Base-by-base conservation (phyloP, 768 basidiomycete genomes). In the Serpula lacrymans region DNA sequence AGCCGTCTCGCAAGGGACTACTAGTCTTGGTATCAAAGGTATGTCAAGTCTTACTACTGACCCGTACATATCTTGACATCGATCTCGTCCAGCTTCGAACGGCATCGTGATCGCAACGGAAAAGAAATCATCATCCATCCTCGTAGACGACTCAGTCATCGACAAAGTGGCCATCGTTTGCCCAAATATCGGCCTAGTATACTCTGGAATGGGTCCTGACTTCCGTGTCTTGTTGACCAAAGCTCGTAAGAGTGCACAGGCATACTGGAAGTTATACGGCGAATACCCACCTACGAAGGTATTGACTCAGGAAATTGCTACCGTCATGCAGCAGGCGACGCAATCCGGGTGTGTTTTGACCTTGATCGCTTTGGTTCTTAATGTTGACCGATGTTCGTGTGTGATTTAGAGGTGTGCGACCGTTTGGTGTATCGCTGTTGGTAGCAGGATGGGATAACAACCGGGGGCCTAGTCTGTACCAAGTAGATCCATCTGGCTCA, bases 141-240 rank as follows among this genome's bases (percentile, higher is more conserved):
- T 99, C 53, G 89, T 99, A 49, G 96, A 99, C 71, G 91, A 97
- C 65, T 90, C 90, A 22, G 90, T 95, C 75, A 79, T 99, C 53
- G 96, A 99, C 64, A 97, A 96, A 69, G 92, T 96, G 47, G 90
- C 93, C 1, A 77, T 95, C 37, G 84, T 99, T 49, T 98, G 95
- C 64, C 96, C 96, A 25, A 98, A 98, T 66, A 98, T 99, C 55
- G 96, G 96, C 37, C 90, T 99, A 51, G 96, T 99, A 34, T 99
- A 99, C 71, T 95, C 93, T 24, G 96, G 96, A 25, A 99, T 99
- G 96, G 94, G 96, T 1, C 96, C 96, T 34, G 96, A 99, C 66
- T 99, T 96, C 65, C 82, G 96, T 30, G 80, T 99, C 17, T 76
- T 99, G 45, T 84, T 99, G 33, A 75, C 89, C 35, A 91, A 88